phyloP scores from a whole-genome alignment of 1,284 basidiomycete genomes.

The Entoloma clypeatum region DNA sequence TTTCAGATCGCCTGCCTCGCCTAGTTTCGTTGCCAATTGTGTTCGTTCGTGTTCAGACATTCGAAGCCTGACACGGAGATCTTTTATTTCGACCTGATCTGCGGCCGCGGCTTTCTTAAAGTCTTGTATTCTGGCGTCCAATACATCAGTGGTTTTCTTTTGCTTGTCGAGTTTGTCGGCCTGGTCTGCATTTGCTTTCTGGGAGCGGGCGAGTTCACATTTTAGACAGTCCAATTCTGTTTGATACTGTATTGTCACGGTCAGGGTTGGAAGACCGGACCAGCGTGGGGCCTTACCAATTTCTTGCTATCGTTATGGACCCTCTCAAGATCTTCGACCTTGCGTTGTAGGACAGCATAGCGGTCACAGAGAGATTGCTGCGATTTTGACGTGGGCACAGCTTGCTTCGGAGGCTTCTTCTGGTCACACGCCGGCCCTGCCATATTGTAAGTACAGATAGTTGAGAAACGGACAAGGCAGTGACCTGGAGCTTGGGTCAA shows the following conservation, averaged over 20 bases:
- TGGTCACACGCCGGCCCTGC: constrained; percentile 33
- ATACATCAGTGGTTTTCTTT: constrained; percentile 55
- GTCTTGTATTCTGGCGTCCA: constrained; percentile 56
- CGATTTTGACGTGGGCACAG: constrained; percentile 13
- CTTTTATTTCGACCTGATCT: constrained; percentile 61
- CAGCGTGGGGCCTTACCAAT: constrained; percentile 39
- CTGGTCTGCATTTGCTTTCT: constrained; percentile 50
- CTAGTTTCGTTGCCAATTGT: constrained; percentile 48
- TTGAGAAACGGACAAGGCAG: constrained; percentile 6
- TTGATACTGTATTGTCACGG: constrained; percentile 42
- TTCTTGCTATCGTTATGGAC: constrained; percentile 65
- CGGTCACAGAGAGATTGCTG: constrained; percentile 34
- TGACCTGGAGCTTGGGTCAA: constrained; percentile 40
- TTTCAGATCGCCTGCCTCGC: constrained; percentile 49
- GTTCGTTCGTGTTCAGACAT: constrained; percentile 55
- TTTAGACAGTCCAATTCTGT: constrained; percentile 57
- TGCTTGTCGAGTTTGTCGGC: constrained; percentile 54
- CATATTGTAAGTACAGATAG: constrained; percentile 2
- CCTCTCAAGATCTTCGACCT: constrained; percentile 63
- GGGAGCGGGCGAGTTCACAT: constrained; percentile 47
- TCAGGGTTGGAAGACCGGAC: constrained; percentile 2
- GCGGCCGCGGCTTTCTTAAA: constrained; percentile 45
- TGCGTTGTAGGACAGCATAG: constrained; percentile 53
- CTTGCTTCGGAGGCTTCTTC: constrained; percentile 16
- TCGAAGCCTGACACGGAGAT: constrained; percentile 56